Base-by-base conservation (phyloP, 768 basidiomycete species). In the Boletus speciosus region DNA sequence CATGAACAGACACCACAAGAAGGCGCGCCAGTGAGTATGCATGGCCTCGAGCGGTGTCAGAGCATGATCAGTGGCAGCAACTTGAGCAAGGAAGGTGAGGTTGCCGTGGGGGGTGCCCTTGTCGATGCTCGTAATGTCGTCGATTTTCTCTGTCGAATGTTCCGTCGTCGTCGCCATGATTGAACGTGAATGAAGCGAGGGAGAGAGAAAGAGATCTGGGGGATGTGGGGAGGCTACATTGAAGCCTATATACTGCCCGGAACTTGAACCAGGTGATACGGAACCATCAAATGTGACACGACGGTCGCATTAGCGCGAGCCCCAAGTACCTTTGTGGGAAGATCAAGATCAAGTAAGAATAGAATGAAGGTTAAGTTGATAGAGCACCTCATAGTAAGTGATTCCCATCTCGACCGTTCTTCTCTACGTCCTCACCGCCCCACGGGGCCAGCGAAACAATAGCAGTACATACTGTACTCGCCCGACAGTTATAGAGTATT, bases 1-100 rank as follows among this genome's bases (percentile, higher is more conserved):
- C 40, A 68, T 55, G 40, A 68, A 67, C 1, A 64, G 0, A 37
- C 66, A 67, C 66, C 66, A 67, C 4, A 39, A 10, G 16, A 61
- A 48, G 5, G 64, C 66, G 27, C 66, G 64, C 64, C 66, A 67
- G 43, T 68, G 48, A 1, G 27, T 64, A 4, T 45, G 52, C 39
- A 66, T 52, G n/a, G 65, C 67, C n/a, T 60, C 37, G 7, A 58
- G 46, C 0, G 67, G 52, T 0, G 60, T 58, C 34, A 62, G 42
- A 2, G 61, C 64, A 49, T 58, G 66, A 3, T 67, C 61, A 7
- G 46, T 54, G 7, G 58, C 61, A 5, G 67, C 66, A 0, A 53
- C 66, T 40, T 60, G 48, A 5, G 62, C 66, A 7, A 69, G 58
- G 36, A 61, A 51, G 3, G 64, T 45, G 19, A 66, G 53, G 43